Percentiles rank a stretch among this genome's conserved stretches.
Conservation (phyloP, 306 rosid species). For the Phaseolus lunatus region DNA sequence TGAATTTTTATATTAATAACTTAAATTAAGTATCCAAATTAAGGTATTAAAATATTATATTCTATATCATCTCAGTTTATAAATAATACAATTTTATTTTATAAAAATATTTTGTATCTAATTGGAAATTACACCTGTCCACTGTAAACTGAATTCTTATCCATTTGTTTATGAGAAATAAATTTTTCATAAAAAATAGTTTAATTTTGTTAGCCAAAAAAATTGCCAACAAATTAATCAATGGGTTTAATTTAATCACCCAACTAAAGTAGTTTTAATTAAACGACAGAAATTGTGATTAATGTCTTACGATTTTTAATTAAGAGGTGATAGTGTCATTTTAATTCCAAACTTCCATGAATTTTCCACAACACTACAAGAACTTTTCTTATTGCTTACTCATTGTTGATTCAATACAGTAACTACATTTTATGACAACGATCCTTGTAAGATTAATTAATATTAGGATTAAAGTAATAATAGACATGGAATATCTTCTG, state of each 20-base stretch:
- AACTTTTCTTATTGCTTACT: background rate
- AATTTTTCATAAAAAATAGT: too few relatives aligned
- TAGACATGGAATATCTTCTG: slow-evolving; percentile 11
- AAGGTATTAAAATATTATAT: too few relatives aligned
- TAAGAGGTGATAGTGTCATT: slow-evolving; percentile 25
- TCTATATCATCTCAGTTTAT: too few relatives aligned
- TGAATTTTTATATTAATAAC: too few relatives aligned
- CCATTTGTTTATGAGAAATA: too few relatives aligned
- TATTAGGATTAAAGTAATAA: background rate
- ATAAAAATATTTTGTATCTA: too few relatives aligned
- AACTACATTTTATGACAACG: background rate
- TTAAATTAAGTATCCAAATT: too few relatives aligned
- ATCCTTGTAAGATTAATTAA: slow-evolving; percentile 27
- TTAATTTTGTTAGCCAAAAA: too few relatives aligned
- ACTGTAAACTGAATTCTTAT: too few relatives aligned
- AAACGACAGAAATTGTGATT: background rate
- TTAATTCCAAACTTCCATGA: slow-evolving; percentile 38
- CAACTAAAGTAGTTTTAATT: slow-evolving; percentile 7
- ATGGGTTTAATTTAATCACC: background rate
- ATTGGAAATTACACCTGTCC: too few relatives aligned
- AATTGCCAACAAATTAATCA: slow-evolving; percentile 20
- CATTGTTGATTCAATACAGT: background rate
- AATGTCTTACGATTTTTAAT: background rate
- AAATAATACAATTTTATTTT: too few relatives aligned
- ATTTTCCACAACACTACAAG: background rate